Percentiles rank a stretch among this genome's conserved stretches.
These are phyloP conservation scores for Sungouiozyma ichnusensis DNA, from an alignment of 805 yeast species.

Conservation along the genomic window DNA sequence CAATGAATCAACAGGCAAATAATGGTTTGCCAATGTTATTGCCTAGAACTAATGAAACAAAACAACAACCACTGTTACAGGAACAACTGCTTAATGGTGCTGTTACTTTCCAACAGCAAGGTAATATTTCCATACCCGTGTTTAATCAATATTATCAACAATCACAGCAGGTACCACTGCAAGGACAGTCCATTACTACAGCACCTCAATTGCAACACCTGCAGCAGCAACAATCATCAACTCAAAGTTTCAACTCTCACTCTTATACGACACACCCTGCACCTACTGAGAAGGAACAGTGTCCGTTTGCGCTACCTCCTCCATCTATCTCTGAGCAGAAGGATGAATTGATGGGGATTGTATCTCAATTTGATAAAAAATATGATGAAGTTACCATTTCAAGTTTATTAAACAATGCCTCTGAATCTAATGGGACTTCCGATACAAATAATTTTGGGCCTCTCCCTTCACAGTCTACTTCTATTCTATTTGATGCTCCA, in stretches of 20 bases:
- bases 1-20: slow-evolving; percentile 23
- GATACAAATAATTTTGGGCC: slow-evolving; percentile 50
- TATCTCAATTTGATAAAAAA: slow-evolving; percentile 16
- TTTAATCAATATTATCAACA: slow-evolving; percentile 20
- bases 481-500: slow-evolving; percentile 76
- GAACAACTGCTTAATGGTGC: slow-evolving; percentile 28
- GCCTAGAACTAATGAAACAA: slow-evolving; percentile 2
- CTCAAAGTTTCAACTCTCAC: slow-evolving; percentile 7
- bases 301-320: slow-evolving; percentile 30
- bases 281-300: slow-evolving; percentile 24
- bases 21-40: background rate
- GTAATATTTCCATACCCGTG: slow-evolving; percentile 24
- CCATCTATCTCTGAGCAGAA: slow-evolving; percentile 15
- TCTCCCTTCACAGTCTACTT: slow-evolving; percentile 59
- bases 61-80: slow-evolving; percentile 22
- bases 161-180: slow-evolving; percentile 8
- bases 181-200: slow-evolving; percentile 3
- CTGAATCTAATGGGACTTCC: slow-evolving; percentile 37
- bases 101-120: slow-evolving; percentile 26
- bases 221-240: slow-evolving; percentile 3
- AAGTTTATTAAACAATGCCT: slow-evolving; percentile 37
- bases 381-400: slow-evolving; percentile 26
- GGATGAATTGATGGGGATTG: slow-evolving; percentile 11
- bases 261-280: slow-evolving; percentile 8
- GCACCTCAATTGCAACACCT: slow-evolving; percentile 1